Conservation (phyloP, 1,284 basidiomycete species). For the Cryptococcus jaspeensis region DNA sequence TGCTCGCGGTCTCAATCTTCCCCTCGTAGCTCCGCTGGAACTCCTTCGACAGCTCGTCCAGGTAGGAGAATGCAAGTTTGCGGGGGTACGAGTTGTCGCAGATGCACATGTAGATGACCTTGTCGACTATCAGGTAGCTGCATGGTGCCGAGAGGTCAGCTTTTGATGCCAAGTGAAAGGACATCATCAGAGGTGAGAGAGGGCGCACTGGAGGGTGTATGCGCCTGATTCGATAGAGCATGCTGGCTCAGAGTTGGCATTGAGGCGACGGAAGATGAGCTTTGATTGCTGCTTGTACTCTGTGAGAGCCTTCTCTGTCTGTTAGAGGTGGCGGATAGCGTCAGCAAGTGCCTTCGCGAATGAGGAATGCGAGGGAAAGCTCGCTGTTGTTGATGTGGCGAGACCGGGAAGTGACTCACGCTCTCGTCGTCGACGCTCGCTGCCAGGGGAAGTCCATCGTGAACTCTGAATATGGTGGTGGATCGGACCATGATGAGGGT, state of each 20-base stretch:
- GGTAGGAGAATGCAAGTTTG: constrained; percentile 95
- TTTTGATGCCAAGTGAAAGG: background rate
- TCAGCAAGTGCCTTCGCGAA: background rate
- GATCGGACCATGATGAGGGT: constrained; percentile 72
- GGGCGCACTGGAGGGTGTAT: constrained; percentile 80
- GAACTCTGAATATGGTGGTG: constrained; percentile 86
- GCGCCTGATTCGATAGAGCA: constrained; percentile 96
- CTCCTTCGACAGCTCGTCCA: constrained; percentile 96
- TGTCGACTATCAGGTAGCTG: constrained; percentile 91
- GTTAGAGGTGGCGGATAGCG: constrained; percentile 12
- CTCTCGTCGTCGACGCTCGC: constrained; percentile 94
- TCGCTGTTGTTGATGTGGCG: background rate
- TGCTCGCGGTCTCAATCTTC: constrained; percentile 77
- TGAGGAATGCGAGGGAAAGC: background rate
- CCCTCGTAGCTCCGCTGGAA: constrained; percentile 87
- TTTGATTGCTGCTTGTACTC: constrained; percentile 99
- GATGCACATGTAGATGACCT: constrained; percentile 93
- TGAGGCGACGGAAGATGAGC: constrained; percentile 90
- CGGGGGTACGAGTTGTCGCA: constrained; percentile 96
- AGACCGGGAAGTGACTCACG: constrained; percentile 54
- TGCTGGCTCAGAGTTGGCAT: constrained; percentile 86
- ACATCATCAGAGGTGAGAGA: background rate
- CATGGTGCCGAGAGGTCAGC: background rate
- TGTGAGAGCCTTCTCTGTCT: constrained; percentile 89
- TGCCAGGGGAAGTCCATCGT: constrained; percentile 85